Base-by-base conservation (phyloP, 2,329 filamentous ascomycete genomes). In the Aphanocladium album region DNA sequence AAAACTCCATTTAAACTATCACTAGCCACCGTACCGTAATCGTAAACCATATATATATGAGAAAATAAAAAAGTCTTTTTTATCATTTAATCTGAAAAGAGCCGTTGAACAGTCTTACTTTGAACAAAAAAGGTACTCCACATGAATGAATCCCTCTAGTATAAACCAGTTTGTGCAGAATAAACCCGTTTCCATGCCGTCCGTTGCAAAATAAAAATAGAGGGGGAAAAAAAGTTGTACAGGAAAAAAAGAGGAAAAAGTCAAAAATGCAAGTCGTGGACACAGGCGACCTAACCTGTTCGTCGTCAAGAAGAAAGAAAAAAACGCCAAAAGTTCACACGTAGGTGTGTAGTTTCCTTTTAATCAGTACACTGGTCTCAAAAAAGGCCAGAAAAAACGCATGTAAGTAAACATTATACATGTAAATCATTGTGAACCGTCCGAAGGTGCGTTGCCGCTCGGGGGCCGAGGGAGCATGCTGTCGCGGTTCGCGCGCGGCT, bases 381-480 rank as follows among this genome's bases (percentile, higher is more conserved):
- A n/a, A 45, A n/a, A 30, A 23, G 50, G 47, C 39, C 35, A 30
- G 30, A 27, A 49, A n/a, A 19, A n/a, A 11, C 21, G 41, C 33
- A 33, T 53, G 33, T 41, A 25, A 21, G 46, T 56, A 25, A 5
- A 47, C 14, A 47, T 51, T n/a, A 43, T 23, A 35, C 35, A 45
- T 9, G 19, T 16, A n/a, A 21, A 17, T 45, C 17, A 59, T 39
- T 33, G 56, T 39, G 56, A 51, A 43, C 25, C 49, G 2, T 54
- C 49, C 9, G 21, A 27, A 7, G 49, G 19, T n/a, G 14, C 23
- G 41, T 54, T 35, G 49, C 57, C 57, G 23, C 41, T 60, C 3
- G 49, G 49, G 80, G 80, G 9, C 79, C 79, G 6, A 73, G 80
- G 57, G 77, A 88, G 49, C 79, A 78, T 68, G 83, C 79, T n/a